Base-by-base conservation (phyloP, 2,329 filamentous ascomycete species). In the Laburnicola sp. region DNA sequence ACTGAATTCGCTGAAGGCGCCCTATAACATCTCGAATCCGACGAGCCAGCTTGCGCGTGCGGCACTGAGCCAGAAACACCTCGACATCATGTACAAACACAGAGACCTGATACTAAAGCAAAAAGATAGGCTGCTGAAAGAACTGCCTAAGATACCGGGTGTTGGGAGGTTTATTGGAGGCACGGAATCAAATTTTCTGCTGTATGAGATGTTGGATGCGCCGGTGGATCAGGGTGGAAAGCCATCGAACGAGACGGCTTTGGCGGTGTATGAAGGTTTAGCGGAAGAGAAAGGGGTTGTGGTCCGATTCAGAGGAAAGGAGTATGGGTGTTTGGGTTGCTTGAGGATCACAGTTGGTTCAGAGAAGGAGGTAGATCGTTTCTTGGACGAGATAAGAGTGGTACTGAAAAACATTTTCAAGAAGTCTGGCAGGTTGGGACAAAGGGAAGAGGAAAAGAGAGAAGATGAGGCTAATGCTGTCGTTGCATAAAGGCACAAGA, bases 331-430 rank as follows among this genome's bases (percentile, higher is more conserved):
- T 70, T 73, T 86, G 36, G 94, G 93, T 0, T 97, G 93, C 66
- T 75, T 99, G 71, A 83, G 94, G 48, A 90, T 97, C 60, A 99
- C 94, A 0, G 85, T 99, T 9, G 94, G 94, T 11, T 97, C 93
- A 0, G 89, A 95, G 71, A 76, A 83, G 1, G 94, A 99, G 74
- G 89, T 95, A 6, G 86, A 86, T 25, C 81, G 86, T 52, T 90
- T 97, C 67, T 70, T 99, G 62, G 75, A 77, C 21, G 86, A 92
- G 61, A 74, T 97, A 22, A 77, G 76, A 59, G 54, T 69, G 56
- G 74, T 85, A 56, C 53, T 85, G 66, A 59, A 73, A 65, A 68
- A 80, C 39, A 65, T 84, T 6, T 76, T 78, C 59, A 59, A 66
- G n/a, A 74, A 74, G 3, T 63, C 62, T 31, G 60, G 51, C 1